phyloP scores from a whole-genome alignment of 345 rosid genomes.

The Citrus reticulata region DNA sequence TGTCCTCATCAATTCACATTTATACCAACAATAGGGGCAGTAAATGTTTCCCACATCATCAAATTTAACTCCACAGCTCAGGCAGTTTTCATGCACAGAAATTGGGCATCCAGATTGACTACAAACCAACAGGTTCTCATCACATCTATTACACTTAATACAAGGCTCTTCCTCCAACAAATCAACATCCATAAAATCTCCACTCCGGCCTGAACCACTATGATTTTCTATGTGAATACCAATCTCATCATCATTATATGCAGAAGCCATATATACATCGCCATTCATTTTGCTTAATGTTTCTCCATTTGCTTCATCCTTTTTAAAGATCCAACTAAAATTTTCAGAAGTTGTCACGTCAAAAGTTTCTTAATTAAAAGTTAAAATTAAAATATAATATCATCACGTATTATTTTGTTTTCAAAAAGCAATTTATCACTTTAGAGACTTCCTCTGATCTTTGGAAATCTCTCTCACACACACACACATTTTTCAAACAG shows the following conservation, averaged over 20 bases:
- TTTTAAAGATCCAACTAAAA: background rate
- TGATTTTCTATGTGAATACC: background rate
- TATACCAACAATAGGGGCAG: no score
- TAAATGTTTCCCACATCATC: no score
- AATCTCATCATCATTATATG: background rate
- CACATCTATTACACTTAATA: slow-evolving; percentile 29
- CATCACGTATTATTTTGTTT: no score
- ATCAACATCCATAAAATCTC: slow-evolving; percentile 5
- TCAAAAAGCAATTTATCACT: no score
- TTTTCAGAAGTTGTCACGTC: background rate
- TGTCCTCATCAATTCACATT: no score
- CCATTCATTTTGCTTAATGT: background rate
- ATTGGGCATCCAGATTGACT: no score
- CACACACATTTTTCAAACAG: background rate
- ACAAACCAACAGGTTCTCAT: slow-evolving; percentile 8
- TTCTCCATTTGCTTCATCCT: slow-evolving; percentile 22
- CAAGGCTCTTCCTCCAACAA: slow-evolving; percentile 25
- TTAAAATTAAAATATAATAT: background rate
- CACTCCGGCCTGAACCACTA: background rate
- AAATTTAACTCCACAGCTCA: no score
- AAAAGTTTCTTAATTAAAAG: background rate
- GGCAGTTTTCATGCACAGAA: no score
- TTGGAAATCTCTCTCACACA: no score
- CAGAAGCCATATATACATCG: background rate
- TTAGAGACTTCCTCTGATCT: background rate